phyloP scores from a whole-genome alignment of 805 yeast species.

The Wickerhamomyces chambardii region DNA sequence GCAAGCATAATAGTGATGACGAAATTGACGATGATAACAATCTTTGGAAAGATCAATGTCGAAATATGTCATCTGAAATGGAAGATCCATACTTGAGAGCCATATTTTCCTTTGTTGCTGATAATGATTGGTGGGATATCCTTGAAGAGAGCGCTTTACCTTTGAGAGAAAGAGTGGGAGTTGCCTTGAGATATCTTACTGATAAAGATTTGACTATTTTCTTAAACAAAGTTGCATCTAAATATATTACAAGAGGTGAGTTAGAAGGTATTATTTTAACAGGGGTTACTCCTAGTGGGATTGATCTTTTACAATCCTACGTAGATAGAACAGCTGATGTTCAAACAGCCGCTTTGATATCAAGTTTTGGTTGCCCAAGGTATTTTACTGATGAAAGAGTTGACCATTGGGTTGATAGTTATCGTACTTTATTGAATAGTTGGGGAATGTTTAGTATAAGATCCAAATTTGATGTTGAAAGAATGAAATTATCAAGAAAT shows the following conservation, averaged over 20 bases:
- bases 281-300: conserved; percentile 83
- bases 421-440: conserved; percentile 60
- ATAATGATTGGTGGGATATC: conserved; percentile 95
- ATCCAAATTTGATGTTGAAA: conserved; percentile 77
- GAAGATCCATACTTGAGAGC: conserved; percentile 87
- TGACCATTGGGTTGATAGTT: conserved; percentile 69
- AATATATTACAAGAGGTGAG: conserved; percentile 72
- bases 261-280: conserved; percentile 85
- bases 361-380: conserved; percentile 76
- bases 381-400: conserved; percentile 69
- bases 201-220: conserved; percentile 72
- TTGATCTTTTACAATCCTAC: conserved; percentile 74
- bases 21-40: conserved; percentile 35
- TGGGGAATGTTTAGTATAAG: conserved; percentile 74
- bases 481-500: conserved; percentile 55
- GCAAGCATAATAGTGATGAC: too few relatives aligned
- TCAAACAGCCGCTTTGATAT: conserved; percentile 81
- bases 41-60: conserved; percentile 91
- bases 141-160: conserved; percentile 86
- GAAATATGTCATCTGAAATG: conserved; percentile 78
- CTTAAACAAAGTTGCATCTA: conserved; percentile 57
- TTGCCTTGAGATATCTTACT: conserved; percentile 77
- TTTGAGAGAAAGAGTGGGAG: conserved; percentile 79
- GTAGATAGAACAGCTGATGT: conserved; percentile 86
- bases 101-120: conserved; percentile 88